These are phyloP conservation scores for Scedosporium minutisporum DNA, from an alignment of 2,329 filamentous ascomycete species.

Conservation along the genomic window DNA sequence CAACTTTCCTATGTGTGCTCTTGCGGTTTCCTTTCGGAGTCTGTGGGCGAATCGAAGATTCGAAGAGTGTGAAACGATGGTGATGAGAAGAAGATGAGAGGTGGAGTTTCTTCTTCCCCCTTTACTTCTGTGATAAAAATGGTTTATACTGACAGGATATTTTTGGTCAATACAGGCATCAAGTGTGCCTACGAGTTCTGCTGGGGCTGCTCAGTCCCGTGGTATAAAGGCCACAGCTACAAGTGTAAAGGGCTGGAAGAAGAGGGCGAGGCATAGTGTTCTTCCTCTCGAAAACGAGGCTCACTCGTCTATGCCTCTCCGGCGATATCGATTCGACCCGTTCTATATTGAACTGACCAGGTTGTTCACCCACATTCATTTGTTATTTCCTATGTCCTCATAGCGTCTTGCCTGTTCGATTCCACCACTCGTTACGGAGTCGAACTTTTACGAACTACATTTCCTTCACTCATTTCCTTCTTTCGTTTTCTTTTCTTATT, in stretches of 20 bases:
- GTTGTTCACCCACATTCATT: not conserved
- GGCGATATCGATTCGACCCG: not conserved
- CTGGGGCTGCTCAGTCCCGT: slow-evolving; percentile 20
- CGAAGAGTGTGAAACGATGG: too few relatives aligned
- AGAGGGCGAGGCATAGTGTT: not conserved
- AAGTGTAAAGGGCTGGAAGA: slow-evolving; percentile 12
- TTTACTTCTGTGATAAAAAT: not conserved
- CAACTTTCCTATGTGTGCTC: not conserved
- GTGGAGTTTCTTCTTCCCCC: not conserved
- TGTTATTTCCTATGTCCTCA: not conserved
- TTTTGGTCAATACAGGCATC: slow-evolving; percentile 17
- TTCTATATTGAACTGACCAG: not conserved
- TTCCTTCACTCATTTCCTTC: not conserved
- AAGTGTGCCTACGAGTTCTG: slow-evolving; percentile 25
- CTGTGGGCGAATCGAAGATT: too few relatives aligned
- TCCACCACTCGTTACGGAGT: too few relatives aligned
- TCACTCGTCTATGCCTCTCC: not conserved
- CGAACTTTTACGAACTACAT: too few relatives aligned
- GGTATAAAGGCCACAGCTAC: slow-evolving; percentile 14
- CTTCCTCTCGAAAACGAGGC: not conserved
- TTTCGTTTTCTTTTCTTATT: too few relatives aligned
- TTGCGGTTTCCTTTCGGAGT: not conserved
- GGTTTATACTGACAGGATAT: slow-evolving; percentile 6
- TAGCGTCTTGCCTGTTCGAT: too few relatives aligned
- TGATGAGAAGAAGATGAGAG: not conserved